phyloP scores from a whole-genome alignment of 2,329 filamentous ascomycete genomes.

The Elsinoe arachidis region DNA sequence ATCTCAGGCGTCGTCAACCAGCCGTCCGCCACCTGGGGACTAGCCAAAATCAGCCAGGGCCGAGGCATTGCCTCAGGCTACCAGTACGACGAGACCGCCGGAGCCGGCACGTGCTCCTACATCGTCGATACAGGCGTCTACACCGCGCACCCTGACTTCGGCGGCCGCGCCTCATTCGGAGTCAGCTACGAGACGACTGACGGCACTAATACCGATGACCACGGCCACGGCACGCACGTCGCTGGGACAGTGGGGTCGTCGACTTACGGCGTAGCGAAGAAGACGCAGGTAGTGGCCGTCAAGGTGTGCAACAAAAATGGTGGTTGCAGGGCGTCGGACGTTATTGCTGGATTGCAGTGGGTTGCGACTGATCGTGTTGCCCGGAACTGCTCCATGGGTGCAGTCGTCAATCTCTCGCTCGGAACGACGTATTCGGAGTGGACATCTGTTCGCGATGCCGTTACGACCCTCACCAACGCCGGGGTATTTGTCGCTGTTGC shows the following conservation, averaged over 20 bases:
- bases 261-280: constrained; percentile 55
- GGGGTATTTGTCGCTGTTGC: constrained; percentile 33
- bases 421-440: constrained; percentile 34
- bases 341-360: constrained; percentile 43
- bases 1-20: constrained; percentile 14
- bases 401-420: constrained; percentile 36
- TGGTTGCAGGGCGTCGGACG: constrained; percentile 39
- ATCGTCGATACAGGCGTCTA: constrained; percentile 42
- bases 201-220: constrained; percentile 33
- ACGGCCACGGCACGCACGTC: constrained; percentile 58
- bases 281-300: constrained; percentile 46
- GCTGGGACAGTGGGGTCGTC: constrained; percentile 51
- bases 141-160: constrained; percentile 37
- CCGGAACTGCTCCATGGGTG: constrained; percentile 30
- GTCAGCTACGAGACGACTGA: constrained; percentile 31
- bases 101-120: constrained; percentile 40
- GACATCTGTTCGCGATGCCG: constrained; percentile 30
- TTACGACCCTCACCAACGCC: constrained; percentile 27
- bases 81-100: constrained; percentile 28
- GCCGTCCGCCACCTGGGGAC: constrained; percentile 18
- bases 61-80: constrained; percentile 29
- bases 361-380: constrained; percentile 37
- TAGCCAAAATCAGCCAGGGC: constrained; percentile 18
- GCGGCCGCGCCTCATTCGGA: constrained; percentile 33
- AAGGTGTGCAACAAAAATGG: constrained; percentile 39